Conservation (phyloP, 129 eudicot species). For the Silybum marianum region DNA sequence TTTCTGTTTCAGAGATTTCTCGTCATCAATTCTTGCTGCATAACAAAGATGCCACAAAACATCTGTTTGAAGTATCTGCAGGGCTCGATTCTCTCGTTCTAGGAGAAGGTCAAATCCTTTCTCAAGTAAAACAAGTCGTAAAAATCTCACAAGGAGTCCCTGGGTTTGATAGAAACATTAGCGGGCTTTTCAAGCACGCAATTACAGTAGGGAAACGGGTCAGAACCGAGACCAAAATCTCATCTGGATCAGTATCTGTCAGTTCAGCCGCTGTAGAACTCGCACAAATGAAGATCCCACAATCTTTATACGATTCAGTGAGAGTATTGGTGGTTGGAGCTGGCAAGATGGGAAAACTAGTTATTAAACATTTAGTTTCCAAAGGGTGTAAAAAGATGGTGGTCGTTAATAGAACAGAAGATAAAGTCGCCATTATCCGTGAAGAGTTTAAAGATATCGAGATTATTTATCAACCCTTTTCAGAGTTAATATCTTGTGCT, state of each 20-base stretch:
- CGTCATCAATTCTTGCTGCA: constrained; percentile 69
- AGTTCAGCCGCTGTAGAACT: constrained; percentile 95
- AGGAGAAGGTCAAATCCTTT: constrained; percentile 94
- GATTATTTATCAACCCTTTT: constrained; percentile 54
- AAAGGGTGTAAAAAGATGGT: constrained; percentile 78
- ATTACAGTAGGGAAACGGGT: constrained; percentile 81
- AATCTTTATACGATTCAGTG: constrained; percentile 42
- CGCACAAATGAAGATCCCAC: constrained; percentile 69
- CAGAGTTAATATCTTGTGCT: constrained; percentile 48
- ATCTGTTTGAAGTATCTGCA: constrained; percentile 79
- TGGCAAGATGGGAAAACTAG: constrained; percentile 88
- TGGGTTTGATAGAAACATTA: constrained; percentile 74
- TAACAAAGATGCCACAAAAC: constrained; percentile 72
- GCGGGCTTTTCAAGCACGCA: constrained; percentile 80
- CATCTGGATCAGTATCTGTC: constrained; percentile 82
- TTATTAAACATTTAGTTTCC: constrained; percentile 78
- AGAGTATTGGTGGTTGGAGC: constrained; percentile 85
- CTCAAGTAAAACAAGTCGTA: constrained; percentile 82
- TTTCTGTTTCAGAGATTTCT: constrained; percentile 66
- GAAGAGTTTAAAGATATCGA: constrained; percentile 59
- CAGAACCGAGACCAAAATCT: constrained; percentile 71
- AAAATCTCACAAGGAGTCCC: constrained; percentile 61
- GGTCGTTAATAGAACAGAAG: constrained; percentile 78
- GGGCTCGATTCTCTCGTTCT: constrained; percentile 84
- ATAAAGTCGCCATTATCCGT: constrained; percentile 58